Evolutionary conservation across 441 rosid species (phyloP).

Genomic region (Adansonia gregorii): DNA sequence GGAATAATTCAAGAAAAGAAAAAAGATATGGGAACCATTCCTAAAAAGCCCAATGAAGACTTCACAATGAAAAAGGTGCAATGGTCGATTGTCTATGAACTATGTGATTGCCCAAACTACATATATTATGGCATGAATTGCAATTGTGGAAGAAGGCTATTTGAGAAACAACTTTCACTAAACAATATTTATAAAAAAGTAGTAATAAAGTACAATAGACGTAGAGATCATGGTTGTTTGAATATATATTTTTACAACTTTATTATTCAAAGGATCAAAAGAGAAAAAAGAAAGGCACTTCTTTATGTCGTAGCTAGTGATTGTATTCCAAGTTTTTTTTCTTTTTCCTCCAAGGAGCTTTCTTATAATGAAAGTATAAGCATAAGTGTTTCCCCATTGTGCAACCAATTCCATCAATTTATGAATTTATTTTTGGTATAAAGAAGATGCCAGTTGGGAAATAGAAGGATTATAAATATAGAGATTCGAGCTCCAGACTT

Average conservation of each 20-base stretch:
- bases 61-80: slow-evolving; percentile 30
- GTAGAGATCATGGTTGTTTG: neutral
- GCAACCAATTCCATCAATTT: neutral
- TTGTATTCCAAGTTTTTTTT: neutral
- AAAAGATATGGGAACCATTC: slow-evolving; percentile 27
- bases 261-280: neutral
- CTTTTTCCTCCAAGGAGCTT: neutral
- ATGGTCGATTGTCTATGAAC: slow-evolving; percentile 20
- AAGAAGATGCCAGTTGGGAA: no score
- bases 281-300: neutral
- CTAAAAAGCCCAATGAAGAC: slow-evolving; percentile 26
- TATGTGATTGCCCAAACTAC: slow-evolving; percentile 27
- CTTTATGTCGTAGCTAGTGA: slow-evolving; percentile 3
- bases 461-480: no score
- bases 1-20: slow-evolving; percentile 19
- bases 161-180: slow-evolving; percentile 17
- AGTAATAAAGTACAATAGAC: neutral
- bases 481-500: no score
- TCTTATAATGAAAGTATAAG: neutral
- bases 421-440: neutral
- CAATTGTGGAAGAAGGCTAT: neutral
- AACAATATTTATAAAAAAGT: neutral
- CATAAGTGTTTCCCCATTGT: neutral
- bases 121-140: slow-evolving; percentile 22
- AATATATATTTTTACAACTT: slow-evolving; percentile 11